Percentiles rank a stretch among this genome's conserved stretches.
These are phyloP conservation scores for Nidularia pulvinata DNA, from an alignment of 768 basidiomycete genomes.

Conservation along the genomic window DNA sequence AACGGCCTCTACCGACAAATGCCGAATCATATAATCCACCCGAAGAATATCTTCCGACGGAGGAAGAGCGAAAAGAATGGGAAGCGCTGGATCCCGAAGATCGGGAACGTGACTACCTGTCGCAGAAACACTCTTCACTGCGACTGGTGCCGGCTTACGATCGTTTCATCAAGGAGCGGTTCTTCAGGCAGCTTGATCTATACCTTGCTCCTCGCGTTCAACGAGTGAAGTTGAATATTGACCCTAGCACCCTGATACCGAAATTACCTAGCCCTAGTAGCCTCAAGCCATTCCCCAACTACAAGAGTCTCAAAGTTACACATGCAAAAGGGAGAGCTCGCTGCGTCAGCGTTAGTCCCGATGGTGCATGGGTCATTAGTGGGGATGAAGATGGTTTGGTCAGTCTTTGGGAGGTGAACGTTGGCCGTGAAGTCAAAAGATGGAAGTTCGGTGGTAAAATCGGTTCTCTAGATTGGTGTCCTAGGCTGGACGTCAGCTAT, in stretches of 20 bases:
- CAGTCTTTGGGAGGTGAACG: slow-evolving; percentile 88
- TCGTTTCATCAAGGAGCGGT: slow-evolving; percentile 91
- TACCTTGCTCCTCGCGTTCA: slow-evolving; percentile 96
- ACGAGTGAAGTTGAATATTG: slow-evolving; percentile 85
- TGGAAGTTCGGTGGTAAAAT: slow-evolving; percentile 85
- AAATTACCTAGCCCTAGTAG: slow-evolving; percentile 93
- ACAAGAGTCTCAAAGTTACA: slow-evolving; percentile 68
- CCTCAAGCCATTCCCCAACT: slow-evolving; percentile 92
- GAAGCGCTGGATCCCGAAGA: slow-evolving; percentile 85
- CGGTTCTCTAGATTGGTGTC: slow-evolving; percentile 92
- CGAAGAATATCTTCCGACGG: slow-evolving; percentile 90
- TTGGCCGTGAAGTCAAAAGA: slow-evolving; percentile 85
- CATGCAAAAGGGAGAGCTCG: slow-evolving; percentile 73
- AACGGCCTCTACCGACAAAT: slow-evolving; percentile 84
- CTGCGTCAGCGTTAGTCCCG: slow-evolving; percentile 79
- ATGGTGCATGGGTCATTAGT: slow-evolving; percentile 89
- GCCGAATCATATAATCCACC: slow-evolving; percentile 99
- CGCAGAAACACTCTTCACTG: slow-evolving; percentile 81
- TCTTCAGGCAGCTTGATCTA: slow-evolving; percentile 91
- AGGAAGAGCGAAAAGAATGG: slow-evolving; percentile 82
- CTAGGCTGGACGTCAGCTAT: slow-evolving; percentile 77
- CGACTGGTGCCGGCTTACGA: slow-evolving; percentile 93
- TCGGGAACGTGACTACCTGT: slow-evolving; percentile 86
- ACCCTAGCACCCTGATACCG: slow-evolving; percentile 89
- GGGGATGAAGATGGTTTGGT: slow-evolving; percentile 90